phyloP scores from a whole-genome alignment of 1,284 basidiomycete species.

The Microbotryomycetes sp. region DNA sequence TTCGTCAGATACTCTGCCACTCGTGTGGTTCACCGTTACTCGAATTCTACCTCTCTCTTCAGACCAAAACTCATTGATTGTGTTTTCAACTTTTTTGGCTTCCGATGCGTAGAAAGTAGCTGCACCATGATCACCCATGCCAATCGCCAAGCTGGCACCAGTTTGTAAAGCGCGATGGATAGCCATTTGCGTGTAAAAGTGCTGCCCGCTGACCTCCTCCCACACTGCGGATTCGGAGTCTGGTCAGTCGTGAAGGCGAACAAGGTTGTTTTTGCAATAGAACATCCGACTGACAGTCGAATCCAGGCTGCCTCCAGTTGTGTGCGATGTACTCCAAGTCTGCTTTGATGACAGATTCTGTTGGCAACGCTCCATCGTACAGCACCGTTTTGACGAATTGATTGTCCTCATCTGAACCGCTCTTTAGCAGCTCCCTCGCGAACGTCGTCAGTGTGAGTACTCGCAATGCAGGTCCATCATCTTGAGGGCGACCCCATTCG shows the following conservation, averaged over 20 bases:
- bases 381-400: slow-evolving; percentile 41
- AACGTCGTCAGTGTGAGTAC: slow-evolving; percentile 46
- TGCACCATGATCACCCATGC: slow-evolving; percentile 42
- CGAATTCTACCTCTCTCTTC: slow-evolving; percentile 36
- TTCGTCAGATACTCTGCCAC: slow-evolving; percentile 1
- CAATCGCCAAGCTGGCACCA: slow-evolving; percentile 43
- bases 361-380: slow-evolving; percentile 39
- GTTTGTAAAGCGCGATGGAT: slow-evolving; percentile 43
- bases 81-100: slow-evolving; percentile 35
- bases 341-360: slow-evolving; percentile 45
- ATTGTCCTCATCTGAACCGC: slow-evolving; percentile 38
- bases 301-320: slow-evolving; percentile 42
- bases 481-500: slow-evolving; percentile 27
- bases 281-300: slow-evolving; percentile 38
- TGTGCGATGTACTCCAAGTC: slow-evolving; percentile 49
- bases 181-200: slow-evolving; percentile 47
- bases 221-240: slow-evolving; percentile 11
- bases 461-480: slow-evolving; percentile 49
- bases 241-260: slow-evolving; percentile 11
- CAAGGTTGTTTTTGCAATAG: not conserved
- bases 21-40: slow-evolving; percentile 34
- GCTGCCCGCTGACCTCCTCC: slow-evolving; percentile 44
- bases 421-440: slow-evolving; percentile 45
- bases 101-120: slow-evolving; percentile 41
- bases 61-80: slow-evolving; percentile 42